Conservation (phyloP, 1,139 yeast species). For the Blastobotrys illinoisensis region DNA sequence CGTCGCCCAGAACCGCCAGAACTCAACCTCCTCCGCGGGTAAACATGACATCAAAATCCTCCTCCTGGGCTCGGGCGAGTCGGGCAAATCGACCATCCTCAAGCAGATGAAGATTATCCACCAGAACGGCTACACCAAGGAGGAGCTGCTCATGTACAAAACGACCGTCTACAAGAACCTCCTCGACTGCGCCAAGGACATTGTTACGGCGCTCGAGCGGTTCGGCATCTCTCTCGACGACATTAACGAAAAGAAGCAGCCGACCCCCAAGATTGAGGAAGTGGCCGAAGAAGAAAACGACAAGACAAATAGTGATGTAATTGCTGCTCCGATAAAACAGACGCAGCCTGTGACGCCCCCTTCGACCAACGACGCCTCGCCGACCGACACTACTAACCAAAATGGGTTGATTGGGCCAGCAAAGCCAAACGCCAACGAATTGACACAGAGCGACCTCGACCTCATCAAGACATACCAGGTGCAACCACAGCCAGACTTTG, state of each 20-base stretch:
- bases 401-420: not conserved
- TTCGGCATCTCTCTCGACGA: slow-evolving; percentile 17
- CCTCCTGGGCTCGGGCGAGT: slow-evolving; percentile 68
- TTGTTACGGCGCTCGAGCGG: slow-evolving; percentile 48
- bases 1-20: not conserved
- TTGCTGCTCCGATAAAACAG: not conserved
- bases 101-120: slow-evolving; percentile 74
- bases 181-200: slow-evolving; percentile 55
- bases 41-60: slow-evolving; percentile 49
- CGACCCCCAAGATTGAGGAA: not conserved
- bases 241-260: not conserved
- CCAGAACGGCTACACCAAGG: slow-evolving; percentile 59
- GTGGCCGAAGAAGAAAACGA: not conserved
- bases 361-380: not conserved
- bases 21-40: slow-evolving; percentile 5
- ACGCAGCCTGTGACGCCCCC: not conserved
- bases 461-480: slow-evolving; percentile 22
- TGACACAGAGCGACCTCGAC: slow-evolving; percentile 22
- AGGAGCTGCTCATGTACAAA: slow-evolving; percentile 57
- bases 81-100: slow-evolving; percentile 69
- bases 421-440: not conserved
- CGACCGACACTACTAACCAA: not conserved
- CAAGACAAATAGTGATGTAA: not conserved
- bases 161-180: slow-evolving; percentile 64
- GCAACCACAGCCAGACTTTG: slow-evolving; percentile 29